phyloP scores from a whole-genome alignment of 1,139 yeast genomes.

The Debaryomyces sp. region DNA sequence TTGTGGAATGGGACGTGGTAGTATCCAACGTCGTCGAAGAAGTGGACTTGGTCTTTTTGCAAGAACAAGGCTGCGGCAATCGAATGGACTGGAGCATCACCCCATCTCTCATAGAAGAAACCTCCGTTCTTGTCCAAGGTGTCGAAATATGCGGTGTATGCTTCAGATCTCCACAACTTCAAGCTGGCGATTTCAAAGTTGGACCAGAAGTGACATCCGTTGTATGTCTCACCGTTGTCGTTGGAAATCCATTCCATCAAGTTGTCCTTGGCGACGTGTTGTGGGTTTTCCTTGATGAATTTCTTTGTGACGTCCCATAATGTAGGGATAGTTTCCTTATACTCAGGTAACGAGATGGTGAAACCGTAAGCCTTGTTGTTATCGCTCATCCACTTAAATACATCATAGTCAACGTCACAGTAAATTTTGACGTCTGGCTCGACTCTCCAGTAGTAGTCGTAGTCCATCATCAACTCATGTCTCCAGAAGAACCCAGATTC shows the following conservation, averaged over 20 bases:
- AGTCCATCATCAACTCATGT: conserved; percentile 69
- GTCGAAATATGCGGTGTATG: conserved; percentile 69
- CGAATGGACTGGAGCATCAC: conserved; percentile 91
- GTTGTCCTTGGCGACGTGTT: conserved; percentile 66
- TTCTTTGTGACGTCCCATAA: conserved; percentile 77
- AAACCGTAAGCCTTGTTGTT: conserved; percentile 76
- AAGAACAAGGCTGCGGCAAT: conserved; percentile 81
- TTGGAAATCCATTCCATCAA: conserved; percentile 72
- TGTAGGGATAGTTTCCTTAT: conserved; percentile 75
- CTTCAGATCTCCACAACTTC: conserved; percentile 72
- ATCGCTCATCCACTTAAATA: conserved; percentile 79
- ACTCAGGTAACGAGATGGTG: conserved; percentile 84
- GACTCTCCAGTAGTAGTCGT: conserved; percentile 92
- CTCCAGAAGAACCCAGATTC: conserved; percentile 90
- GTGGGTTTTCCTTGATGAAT: conserved; percentile 66
- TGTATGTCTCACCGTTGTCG: conserved; percentile 68
- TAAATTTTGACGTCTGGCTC: conserved; percentile 81
- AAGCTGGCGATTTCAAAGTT: conserved; percentile 81
- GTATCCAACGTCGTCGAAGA: conserved; percentile 83
- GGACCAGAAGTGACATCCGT: conserved; percentile 88
- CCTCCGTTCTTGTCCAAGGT: conserved; percentile 80
- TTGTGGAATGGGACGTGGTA: conserved; percentile 77
- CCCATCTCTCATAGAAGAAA: conserved; percentile 91
- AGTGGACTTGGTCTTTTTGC: conserved; percentile 67
- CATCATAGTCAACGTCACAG: conserved; percentile 82